These are phyloP conservation scores for Barbatosphaeria neglecta DNA, from an alignment of 495 filamentous ascomycete genomes.

Conservation along the genomic window DNA sequence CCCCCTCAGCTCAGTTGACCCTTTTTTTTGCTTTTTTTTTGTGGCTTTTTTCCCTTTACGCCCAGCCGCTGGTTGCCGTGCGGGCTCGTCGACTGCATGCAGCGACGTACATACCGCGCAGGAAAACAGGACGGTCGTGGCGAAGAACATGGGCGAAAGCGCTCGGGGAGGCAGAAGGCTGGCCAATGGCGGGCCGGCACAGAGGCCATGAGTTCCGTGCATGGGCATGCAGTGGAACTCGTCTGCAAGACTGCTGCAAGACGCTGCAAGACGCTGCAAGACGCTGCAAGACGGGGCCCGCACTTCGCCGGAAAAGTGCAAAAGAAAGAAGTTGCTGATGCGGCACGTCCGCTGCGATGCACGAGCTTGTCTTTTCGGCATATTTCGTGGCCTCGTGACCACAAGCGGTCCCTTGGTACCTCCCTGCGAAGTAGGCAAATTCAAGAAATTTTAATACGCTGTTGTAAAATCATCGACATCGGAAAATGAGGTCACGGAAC, in stretches of 20 bases:
- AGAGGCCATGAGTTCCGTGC: background rate
- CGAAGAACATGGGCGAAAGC: background rate
- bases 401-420: slow-evolving; percentile 2
- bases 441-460: no score
- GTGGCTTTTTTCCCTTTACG: background rate
- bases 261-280: no score
- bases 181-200: slow-evolving; percentile 5
- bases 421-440: no score
- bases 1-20: no score
- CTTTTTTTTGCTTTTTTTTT: background rate
- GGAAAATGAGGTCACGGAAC: slow-evolving; percentile 18
- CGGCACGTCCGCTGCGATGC: background rate
- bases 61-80: background rate
- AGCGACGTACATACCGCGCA: no score
- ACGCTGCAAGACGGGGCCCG: slow-evolving; percentile 3
- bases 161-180: slow-evolving; percentile 1
- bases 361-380: slow-evolving; percentile 1
- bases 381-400: slow-evolving; percentile 6
- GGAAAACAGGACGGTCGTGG: background rate
- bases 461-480: slow-evolving; percentile 36
- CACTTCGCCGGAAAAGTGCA: slow-evolving; percentile 10
- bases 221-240: slow-evolving; percentile 1
- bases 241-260: no score
- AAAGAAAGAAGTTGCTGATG: slow-evolving; percentile 1
- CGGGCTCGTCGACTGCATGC: background rate